These are phyloP conservation scores for Termitomyces heimii DNA, from an alignment of 768 basidiomycete genomes.

Conservation along the genomic window DNA sequence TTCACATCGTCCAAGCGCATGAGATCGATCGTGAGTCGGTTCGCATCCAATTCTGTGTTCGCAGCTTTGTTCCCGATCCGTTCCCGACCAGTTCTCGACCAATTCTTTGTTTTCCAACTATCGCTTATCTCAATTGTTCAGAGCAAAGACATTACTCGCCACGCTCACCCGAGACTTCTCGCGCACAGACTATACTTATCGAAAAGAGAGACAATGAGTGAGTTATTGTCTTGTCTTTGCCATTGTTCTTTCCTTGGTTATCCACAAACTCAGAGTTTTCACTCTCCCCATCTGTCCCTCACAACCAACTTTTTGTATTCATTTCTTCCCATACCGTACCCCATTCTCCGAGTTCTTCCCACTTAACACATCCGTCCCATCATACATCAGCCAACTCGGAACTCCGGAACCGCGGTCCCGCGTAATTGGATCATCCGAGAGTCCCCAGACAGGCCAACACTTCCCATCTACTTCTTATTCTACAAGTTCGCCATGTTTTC, in stretches of 20 bases:
- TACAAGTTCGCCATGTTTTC: neutral
- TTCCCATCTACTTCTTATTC: neutral
- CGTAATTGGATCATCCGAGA: neutral
- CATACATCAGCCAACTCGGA: neutral
- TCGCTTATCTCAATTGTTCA: neutral
- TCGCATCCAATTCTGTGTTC: neutral
- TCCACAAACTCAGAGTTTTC: neutral
- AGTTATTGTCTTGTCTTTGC: neutral
- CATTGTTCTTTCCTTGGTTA: neutral
- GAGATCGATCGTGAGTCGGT: neutral
- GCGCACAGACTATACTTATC: neutral
- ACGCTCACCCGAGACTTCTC: neutral
- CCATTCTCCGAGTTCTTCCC: neutral
- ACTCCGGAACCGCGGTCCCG: neutral
- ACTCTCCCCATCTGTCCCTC: neutral
- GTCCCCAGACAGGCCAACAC: neutral
- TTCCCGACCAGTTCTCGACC: neutral
- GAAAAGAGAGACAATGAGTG: neutral
- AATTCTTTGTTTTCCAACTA: neutral
- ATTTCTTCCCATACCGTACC: constrained; percentile 9
- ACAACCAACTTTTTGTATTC: constrained; percentile 14
- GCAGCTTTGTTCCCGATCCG: neutral
- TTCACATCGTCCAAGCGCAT: neutral
- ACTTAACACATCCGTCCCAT: neutral
- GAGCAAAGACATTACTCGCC: neutral